phyloP scores from a whole-genome alignment of 2,329 filamentous ascomycete species.

The Fusarium illudens region DNA sequence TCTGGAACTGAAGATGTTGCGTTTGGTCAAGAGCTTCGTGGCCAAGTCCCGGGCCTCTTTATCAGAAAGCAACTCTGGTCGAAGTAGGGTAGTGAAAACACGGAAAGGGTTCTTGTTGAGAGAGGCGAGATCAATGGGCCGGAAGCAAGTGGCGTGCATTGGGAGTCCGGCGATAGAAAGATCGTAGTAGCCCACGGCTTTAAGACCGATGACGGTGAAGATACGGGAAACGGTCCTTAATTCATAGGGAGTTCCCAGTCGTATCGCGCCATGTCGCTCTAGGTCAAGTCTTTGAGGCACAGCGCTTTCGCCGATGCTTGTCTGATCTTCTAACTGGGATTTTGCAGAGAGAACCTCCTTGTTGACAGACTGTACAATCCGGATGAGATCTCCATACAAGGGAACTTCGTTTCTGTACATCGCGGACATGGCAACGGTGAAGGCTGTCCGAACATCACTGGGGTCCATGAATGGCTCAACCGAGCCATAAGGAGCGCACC shows the following conservation, averaged over 20 bases:
- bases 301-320: not conserved
- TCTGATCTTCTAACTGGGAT: not conserved
- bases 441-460: constrained; percentile 39
- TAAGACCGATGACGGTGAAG: constrained; percentile 58
- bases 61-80: constrained; percentile 52
- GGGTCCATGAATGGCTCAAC: constrained; percentile 12
- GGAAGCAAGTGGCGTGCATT: constrained; percentile 62
- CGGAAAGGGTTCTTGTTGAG: constrained; percentile 50
- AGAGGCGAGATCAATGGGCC: constrained; percentile 48
- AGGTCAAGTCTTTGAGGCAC: constrained; percentile 29
- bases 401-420: constrained; percentile 50
- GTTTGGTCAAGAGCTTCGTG: constrained; percentile 45
- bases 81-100: constrained; percentile 49
- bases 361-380: constrained; percentile 44
- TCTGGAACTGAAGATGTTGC: constrained; percentile 53
- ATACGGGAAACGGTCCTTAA: constrained; percentile 53
- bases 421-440: constrained; percentile 45
- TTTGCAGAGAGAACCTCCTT: not conserved
- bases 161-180: constrained; percentile 57
- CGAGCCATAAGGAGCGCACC: not conserved
- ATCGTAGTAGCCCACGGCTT: constrained; percentile 62
- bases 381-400: constrained; percentile 46
- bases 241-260: constrained; percentile 56
- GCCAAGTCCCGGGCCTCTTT: constrained; percentile 45
- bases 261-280: constrained; percentile 57